Base-by-base conservation (phyloP, 1,284 basidiomycete species). In the Naganishia liquefaciens region DNA sequence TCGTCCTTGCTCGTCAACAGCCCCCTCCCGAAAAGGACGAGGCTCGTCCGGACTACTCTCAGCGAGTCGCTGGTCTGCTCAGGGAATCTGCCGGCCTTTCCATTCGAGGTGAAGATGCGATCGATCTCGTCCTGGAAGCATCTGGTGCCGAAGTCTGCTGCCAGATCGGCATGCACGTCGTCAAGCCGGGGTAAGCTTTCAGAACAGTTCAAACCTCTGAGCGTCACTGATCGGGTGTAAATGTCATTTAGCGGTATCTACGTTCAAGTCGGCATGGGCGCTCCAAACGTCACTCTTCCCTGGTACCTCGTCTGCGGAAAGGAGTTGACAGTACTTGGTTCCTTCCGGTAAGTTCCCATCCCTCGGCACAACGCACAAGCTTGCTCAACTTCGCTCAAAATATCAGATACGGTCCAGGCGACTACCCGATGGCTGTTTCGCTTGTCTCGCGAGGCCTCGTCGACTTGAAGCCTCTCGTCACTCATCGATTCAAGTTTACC, bases 41-140 rank as follows among this genome's bases (percentile, higher is more conserved):
- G 79, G 79, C 81, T 46, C 84, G 82, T 69, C 79, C 86, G 21
- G 83, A 82, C 28, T 93, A 89, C 77, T 88, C 88, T 67, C 81
- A 76, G 17, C 73, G 80, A 49, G 72, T 76, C 25, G 82, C 83
- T 2, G 67, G 72, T 2, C 76, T 79, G 49, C 78, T 86, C 54
- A 74, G 79, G 21, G 54, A 70, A 1, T 65, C 73, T 11, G 76
- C 82, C 37, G 79, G 78, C 11, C 79, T 83, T 51, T 78, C 80
- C 9, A 79, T 81, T 13, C 70, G 77, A 23, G 81, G 81, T 0
- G 73, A 76, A 21, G 77, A 80, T 15, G 80, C 82, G 7, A 82
- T 86, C 68, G 84, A 86, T 70, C 75, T 86, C 11, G 83, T 85
- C 30, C 75, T 86, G 50, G 85, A 87, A 68, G 84, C 84, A 42